A percentile compares a stretch with the other conserved stretches of the same genome.
Evolutionary conservation across 805 yeast species (phyloP).

Genomic region (Tanozyma kutaoensis): DNA sequence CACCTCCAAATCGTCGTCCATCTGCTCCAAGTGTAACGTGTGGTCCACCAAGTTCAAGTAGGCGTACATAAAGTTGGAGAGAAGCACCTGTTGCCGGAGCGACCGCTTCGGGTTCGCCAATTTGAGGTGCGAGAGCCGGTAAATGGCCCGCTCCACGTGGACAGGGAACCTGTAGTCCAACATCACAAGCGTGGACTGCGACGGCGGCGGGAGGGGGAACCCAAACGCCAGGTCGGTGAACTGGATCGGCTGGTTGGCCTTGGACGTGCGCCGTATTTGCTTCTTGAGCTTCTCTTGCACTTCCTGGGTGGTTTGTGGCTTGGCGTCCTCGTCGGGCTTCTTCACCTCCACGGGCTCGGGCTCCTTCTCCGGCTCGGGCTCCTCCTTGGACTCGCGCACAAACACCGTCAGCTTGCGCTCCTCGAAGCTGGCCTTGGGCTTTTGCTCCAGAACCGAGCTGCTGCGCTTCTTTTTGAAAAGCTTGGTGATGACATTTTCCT

Average conservation of each 20-base stretch:
- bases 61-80: constrained; percentile 96
- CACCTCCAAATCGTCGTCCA: too few species aligned
- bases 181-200: constrained; percentile 67
- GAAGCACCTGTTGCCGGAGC: constrained; percentile 77
- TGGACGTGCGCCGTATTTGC: constrained; percentile 25
- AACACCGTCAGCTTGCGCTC: too few species aligned
- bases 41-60: constrained; percentile 91
- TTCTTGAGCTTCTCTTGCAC: constrained; percentile 30
- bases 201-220: constrained; percentile 73
- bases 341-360: neutral
- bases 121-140: constrained; percentile 83
- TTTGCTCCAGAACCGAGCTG: constrained; percentile 4
- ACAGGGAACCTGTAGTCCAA: constrained; percentile 80
- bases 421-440: neutral
- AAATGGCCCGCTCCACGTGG: constrained; percentile 92
- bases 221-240: constrained; percentile 75
- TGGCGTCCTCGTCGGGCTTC: constrained; percentile 7
- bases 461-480: constrained; percentile 22
- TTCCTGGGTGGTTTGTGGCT: constrained; percentile 21
- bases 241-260: constrained; percentile 32
- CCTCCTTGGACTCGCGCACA: too few species aligned
- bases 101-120: constrained; percentile 90
- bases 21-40: constrained; percentile 57
- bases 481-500: constrained; percentile 26
- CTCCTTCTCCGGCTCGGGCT: too few species aligned